Evolutionary conservation across 1,284 basidiomycete genomes (phyloP), one percentile per base, ranked within the genome.

Genomic region (Ceratobasidium papillatum): DNA sequence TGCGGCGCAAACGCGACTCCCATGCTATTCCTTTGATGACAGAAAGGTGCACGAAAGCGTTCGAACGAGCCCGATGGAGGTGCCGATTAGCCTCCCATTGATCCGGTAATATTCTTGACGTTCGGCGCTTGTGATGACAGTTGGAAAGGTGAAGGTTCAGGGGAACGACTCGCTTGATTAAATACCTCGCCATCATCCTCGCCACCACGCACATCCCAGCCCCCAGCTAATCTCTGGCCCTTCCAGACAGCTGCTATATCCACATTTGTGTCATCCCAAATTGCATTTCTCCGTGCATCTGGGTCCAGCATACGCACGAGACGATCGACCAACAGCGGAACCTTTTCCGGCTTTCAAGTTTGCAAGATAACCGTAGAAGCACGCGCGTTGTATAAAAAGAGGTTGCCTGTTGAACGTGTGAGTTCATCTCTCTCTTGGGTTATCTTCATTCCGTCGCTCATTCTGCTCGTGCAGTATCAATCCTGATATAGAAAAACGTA

Each of bases 71-170:
- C n/a, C 22, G 22, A 52, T 17, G 4, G 45, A 52, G 7, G 14
- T 25, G 51, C 51, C 51, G 51, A 52, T 52, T 52, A 52, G 51
- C 51, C 51, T 52, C 30, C 36, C 56, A 36, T 34, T 59, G 56
- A 59, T 59, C 56, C 56, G 36, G 56, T 14, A 5, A 7, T 5
- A 9, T 51, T 51, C 49, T 51, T 8, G 49, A n/a, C n/a, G n/a
- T n/a, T 51, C 52, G 25, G 51, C 25, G 51, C 22, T 25, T 54
- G 47, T 27, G 65, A 68, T 68, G 65, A 68, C 22, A 36, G 49
- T 3, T 12, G 17, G 65, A 68, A 54, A 38, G 43, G 9, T n/a
- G 38, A 7, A 43, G 3, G 19, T 3, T 43, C 49, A 51, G 14
- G 41, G 41, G 41, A n/a, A n/a, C 45, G 38, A 36, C 27, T 54